Evolutionary conservation across 768 basidiomycete genomes (phyloP).

Genomic region (Boletus pseudo-olivaceus): DNA sequence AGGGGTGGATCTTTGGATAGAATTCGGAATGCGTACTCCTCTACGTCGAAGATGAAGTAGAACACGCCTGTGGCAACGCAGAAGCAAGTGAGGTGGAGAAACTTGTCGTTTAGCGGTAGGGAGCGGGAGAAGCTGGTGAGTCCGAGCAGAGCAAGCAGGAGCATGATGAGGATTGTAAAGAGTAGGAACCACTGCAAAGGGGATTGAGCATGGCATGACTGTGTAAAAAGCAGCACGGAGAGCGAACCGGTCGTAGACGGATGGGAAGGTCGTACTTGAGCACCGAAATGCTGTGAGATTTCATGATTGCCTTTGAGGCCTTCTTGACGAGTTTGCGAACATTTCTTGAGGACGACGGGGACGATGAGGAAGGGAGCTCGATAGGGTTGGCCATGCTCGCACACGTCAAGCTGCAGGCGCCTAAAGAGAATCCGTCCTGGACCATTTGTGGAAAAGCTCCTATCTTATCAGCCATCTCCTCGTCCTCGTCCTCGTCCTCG

Average conservation of each 20-base stretch:
- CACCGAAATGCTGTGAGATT: conserved; percentile 58
- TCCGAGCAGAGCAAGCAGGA: conserved; percentile 68
- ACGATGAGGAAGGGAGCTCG: conserved; percentile 5
- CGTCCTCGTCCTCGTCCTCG: background rate
- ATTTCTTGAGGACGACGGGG: conserved; percentile 9
- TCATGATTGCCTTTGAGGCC: conserved; percentile 62
- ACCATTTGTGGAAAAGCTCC: conserved; percentile 4
- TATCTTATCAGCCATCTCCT: background rate
- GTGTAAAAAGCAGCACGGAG: background rate
- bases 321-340: conserved; percentile 39
- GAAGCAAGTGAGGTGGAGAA: conserved; percentile 78
- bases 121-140: conserved; percentile 66
- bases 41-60: conserved; percentile 85
- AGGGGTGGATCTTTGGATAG: background rate
- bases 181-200: conserved; percentile 71
- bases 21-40: conserved; percentile 57
- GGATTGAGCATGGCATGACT: conserved; percentile 5
- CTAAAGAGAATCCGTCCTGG: too few species aligned
- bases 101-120: conserved; percentile 73
- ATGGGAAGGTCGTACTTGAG: conserved; percentile 69
- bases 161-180: conserved; percentile 65
- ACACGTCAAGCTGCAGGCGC: background rate
- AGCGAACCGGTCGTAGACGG: conserved; percentile 63
- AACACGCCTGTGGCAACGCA: conserved; percentile 72
- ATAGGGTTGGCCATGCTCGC: conserved; percentile 12